Evolutionary conservation across 768 basidiomycete species (phyloP).

Genomic region (Boletus barrowsii): DNA sequence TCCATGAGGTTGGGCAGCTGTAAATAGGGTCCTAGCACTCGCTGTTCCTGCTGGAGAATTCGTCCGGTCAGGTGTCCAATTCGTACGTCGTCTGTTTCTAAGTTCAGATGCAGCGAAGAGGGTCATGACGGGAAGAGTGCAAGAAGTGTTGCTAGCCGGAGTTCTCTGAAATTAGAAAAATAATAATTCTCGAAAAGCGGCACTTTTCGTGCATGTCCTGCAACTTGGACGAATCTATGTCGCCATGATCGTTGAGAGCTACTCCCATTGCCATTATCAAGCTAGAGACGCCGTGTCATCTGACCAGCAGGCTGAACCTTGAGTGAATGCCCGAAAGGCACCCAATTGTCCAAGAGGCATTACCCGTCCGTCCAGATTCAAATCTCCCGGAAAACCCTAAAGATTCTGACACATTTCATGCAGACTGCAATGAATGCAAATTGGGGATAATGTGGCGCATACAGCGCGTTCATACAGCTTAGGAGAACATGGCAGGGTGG

Average conservation of each 20-base stretch:
- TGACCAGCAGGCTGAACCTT: background rate
- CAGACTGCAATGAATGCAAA: background rate
- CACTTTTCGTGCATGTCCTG: conserved; percentile 6
- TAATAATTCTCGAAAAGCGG: conserved; percentile 32
- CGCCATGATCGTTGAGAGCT: background rate
- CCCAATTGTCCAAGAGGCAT: background rate
- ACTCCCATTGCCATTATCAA: background rate
- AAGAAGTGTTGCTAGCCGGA: conserved; percentile 29
- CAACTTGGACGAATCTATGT: conserved; percentile 6
- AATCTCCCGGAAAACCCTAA: background rate
- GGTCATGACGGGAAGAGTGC: conserved; percentile 26
- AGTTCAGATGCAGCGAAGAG: conserved; percentile 5
- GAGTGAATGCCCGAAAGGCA: background rate
- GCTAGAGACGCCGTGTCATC: background rate
- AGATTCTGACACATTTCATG: background rate
- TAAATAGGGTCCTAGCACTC: background rate
- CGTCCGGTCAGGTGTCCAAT: background rate
- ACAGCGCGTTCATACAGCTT: conserved; percentile 1
- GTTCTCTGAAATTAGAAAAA: conserved; percentile 29
- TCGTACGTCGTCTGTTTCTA: conserved; percentile 1
- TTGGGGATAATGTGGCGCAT: background rate
- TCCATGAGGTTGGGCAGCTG: background rate
- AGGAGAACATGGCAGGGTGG: background rate
- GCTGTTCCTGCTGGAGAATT: conserved; percentile 1
- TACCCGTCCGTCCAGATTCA: background rate